Conservation (phyloP, 495 filamentous ascomycete species). For the Melanomma pulvis-pyrius region DNA sequence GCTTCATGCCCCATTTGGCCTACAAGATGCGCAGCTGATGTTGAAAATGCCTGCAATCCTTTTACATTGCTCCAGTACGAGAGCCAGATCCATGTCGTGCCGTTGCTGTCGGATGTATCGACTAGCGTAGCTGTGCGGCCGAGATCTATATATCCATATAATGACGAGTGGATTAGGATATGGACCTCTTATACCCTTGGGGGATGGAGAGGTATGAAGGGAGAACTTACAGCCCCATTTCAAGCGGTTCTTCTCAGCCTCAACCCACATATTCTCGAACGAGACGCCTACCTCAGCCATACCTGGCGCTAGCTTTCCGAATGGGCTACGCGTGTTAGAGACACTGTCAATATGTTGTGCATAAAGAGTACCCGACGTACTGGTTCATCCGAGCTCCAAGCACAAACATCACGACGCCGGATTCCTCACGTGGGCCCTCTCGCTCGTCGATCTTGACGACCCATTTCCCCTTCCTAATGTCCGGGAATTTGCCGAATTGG, state of each 20-base stretch:
- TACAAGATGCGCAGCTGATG: slow-evolving; percentile 14
- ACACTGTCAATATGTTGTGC: background rate
- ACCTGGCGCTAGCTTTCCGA: slow-evolving; percentile 33
- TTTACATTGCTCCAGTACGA: slow-evolving; percentile 38
- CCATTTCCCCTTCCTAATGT: background rate
- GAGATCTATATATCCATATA: slow-evolving; percentile 25
- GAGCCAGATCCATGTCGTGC: slow-evolving; percentile 28
- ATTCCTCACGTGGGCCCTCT: background rate
- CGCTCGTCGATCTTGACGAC: background rate
- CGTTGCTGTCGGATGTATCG: slow-evolving; percentile 32
- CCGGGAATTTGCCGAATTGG: background rate
- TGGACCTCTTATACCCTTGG: background rate
- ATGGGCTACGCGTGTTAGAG: slow-evolving; percentile 7
- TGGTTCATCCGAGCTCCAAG: slow-evolving; percentile 35
- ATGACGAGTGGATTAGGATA: slow-evolving; percentile 4
- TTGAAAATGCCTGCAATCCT: slow-evolving; percentile 32
- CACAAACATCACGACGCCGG: slow-evolving; percentile 34
- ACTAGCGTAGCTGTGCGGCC: slow-evolving; percentile 25
- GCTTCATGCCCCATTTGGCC: slow-evolving; percentile 7
- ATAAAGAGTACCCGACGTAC: slow-evolving; percentile 6
- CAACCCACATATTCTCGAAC: slow-evolving; percentile 31
- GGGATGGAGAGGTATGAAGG: background rate
- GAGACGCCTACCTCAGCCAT: slow-evolving; percentile 8
- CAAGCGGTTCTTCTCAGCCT: slow-evolving; percentile 31
- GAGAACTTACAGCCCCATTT: slow-evolving; percentile 37